Percentiles rank a stretch among this genome's conserved stretches.
phyloP scores from a whole-genome alignment of 305 asterid species.

The Fraxinus latifolia region DNA sequence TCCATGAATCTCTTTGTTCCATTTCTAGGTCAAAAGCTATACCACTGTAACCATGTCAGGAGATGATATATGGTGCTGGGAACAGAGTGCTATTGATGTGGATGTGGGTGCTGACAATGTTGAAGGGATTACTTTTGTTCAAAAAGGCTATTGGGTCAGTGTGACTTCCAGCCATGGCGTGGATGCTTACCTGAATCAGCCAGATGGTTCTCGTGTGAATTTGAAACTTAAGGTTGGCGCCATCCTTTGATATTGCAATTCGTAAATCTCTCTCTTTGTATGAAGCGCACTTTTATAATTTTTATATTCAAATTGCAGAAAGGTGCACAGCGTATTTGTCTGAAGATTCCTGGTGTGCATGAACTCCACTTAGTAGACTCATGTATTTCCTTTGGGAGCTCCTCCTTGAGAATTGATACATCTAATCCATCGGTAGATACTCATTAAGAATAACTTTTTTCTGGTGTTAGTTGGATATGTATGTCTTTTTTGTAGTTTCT shows the following conservation, averaged over 20 bases:
- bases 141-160: slow-evolving; percentile 82
- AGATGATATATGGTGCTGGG: slow-evolving; percentile 97
- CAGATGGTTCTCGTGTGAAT: slow-evolving; percentile 54
- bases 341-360: slow-evolving; percentile 83
- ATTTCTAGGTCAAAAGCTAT: slow-evolving; percentile 57
- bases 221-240: slow-evolving; percentile 69
- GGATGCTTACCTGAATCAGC: slow-evolving; percentile 65
- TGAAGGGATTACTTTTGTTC: slow-evolving; percentile 66
- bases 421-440: slow-evolving; percentile 57
- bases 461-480: slow-evolving; percentile 1
- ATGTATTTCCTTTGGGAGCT: slow-evolving; percentile 79
- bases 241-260: slow-evolving; percentile 20
- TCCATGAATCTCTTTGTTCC: slow-evolving; percentile 23
- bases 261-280: slow-evolving; percentile 12
- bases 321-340: slow-evolving; percentile 75
- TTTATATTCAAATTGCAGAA: slow-evolving; percentile 55
- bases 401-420: slow-evolving; percentile 64
- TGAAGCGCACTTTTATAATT: slow-evolving; percentile 26
- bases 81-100: slow-evolving; percentile 50
- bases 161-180: slow-evolving; percentile 80
- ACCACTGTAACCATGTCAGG: slow-evolving; percentile 44
- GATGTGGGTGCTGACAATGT: slow-evolving; percentile 80
- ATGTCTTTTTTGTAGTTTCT: slow-evolving; percentile 12
- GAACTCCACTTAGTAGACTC: slow-evolving; percentile 85
- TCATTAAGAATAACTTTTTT: slow-evolving; percentile 17